Conservation (phyloP, 192 early-diverging fungal genomes). For the Anaeromyces robustus region DNA sequence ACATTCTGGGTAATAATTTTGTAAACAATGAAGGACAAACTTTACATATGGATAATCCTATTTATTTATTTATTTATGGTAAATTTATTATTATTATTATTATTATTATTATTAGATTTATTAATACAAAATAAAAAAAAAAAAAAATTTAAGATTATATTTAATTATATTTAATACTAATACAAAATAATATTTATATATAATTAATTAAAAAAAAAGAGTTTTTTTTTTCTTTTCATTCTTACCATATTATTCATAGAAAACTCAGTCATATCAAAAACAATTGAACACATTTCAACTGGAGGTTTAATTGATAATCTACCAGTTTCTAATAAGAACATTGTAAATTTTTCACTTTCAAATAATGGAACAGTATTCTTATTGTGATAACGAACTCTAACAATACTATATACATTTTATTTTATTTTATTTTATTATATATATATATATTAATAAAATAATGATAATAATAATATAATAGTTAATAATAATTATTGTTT, state of each 20-base stretch:
- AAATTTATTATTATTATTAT: no score
- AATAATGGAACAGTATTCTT: constrained; percentile 5
- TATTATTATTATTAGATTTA: no score
- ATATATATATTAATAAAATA: constrained; percentile 24
- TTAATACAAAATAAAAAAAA: neutral
- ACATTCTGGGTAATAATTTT: constrained; percentile 82
- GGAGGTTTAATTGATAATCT: constrained; percentile 33
- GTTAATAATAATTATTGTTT: no score
- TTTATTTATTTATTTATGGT: no score
- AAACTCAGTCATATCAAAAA: constrained; percentile 72
- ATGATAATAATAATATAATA: no score
- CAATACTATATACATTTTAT: constrained; percentile 8
- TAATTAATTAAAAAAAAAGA: neutral
- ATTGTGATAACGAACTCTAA: neutral
- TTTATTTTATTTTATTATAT: constrained; percentile 22
- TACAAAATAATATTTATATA: neutral
- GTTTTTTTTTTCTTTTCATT: no score
- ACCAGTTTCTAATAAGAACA: constrained; percentile 33
- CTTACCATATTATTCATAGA: constrained; percentile 45
- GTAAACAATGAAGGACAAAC: constrained; percentile 61
- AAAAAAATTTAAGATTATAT: no score
- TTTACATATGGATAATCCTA: constrained; percentile 59
- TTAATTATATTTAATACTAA: no score
- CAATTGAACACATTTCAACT: constrained; percentile 42
- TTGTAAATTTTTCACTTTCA: neutral